A percentile compares a stretch with the other conserved stretches of the same genome.
These are phyloP conservation scores for Septoria linicola DNA, from an alignment of 2,329 filamentous ascomycete species.

Conservation along the genomic window DNA sequence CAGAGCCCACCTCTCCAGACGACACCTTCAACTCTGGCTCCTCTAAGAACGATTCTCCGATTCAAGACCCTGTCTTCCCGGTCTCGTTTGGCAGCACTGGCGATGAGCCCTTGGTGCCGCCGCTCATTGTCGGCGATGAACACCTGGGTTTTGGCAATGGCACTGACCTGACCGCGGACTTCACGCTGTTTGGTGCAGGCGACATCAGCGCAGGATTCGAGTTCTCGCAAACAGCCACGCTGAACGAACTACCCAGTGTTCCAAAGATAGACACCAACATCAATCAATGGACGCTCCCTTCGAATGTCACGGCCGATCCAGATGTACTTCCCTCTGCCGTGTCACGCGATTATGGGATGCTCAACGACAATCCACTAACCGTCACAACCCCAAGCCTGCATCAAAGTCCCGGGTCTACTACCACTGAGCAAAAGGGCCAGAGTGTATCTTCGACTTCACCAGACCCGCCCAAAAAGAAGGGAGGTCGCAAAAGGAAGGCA, in stretches of 20 bases:
- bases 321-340: slow-evolving; percentile 27
- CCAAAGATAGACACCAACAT: slow-evolving; percentile 31
- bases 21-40: slow-evolving; percentile 37
- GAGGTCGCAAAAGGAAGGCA: slow-evolving; percentile 39
- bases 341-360: slow-evolving; percentile 26
- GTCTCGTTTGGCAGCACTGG: slow-evolving; percentile 26
- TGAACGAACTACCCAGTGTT: slow-evolving; percentile 23
- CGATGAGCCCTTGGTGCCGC: slow-evolving; percentile 33
- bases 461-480: slow-evolving; percentile 36
- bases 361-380: slow-evolving; percentile 20
- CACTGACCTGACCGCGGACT: slow-evolving; percentile 19
- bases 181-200: slow-evolving; percentile 31
- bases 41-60: slow-evolving; percentile 39
- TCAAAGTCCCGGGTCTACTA: slow-evolving; percentile 35
- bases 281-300: slow-evolving; percentile 29
- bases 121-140: slow-evolving; percentile 38
- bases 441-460: slow-evolving; percentile 37
- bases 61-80: slow-evolving; percentile 35
- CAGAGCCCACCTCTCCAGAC: slow-evolving; percentile 37
- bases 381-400: slow-evolving; percentile 31
- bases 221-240: slow-evolving; percentile 27
- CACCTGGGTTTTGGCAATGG: slow-evolving; percentile 29
- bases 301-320: slow-evolving; percentile 20
- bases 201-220: slow-evolving; percentile 33
- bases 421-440: slow-evolving; percentile 28